Evolutionary conservation across 352 stramenopile species (phyloP).

Genomic region (Phytophthora sp.): DNA sequence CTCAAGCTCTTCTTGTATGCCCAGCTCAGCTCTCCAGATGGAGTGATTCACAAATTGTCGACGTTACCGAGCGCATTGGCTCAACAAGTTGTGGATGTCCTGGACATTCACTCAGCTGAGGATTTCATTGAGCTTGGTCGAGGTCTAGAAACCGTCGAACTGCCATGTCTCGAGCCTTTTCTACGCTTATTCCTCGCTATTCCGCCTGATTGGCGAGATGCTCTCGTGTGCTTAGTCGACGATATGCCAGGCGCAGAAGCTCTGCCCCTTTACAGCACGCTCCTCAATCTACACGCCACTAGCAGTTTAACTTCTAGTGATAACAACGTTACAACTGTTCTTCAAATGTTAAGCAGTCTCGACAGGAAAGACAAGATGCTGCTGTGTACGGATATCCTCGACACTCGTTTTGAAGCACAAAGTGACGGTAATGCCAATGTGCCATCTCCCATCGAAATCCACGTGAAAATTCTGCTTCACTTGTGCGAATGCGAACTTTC

Average conservation of each 20-base stretch:
- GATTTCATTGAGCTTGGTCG: constrained; percentile 49
- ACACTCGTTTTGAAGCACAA: constrained; percentile 6
- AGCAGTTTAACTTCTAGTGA: not conserved
- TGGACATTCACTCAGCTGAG: constrained; percentile 35
- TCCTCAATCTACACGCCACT: constrained; percentile 35
- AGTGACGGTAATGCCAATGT: not conserved
- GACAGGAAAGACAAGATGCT: constrained; percentile 46
- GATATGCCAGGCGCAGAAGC: constrained; percentile 49
- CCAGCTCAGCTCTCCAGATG: constrained; percentile 41
- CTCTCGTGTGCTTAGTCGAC: constrained; percentile 50
- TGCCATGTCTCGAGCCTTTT: constrained; percentile 38
- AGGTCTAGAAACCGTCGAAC: constrained; percentile 44
- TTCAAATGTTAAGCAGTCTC: constrained; percentile 50
- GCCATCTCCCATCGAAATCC: constrained; percentile 10
- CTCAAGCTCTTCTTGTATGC: constrained; percentile 60
- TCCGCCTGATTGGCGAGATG: constrained; percentile 26
- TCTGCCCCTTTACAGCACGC: constrained; percentile 46
- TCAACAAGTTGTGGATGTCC: constrained; percentile 32
- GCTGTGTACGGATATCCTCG: constrained; percentile 45
- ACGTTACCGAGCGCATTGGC: constrained; percentile 32
- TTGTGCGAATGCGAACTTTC: constrained; percentile 48
- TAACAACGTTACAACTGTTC: constrained; percentile 32
- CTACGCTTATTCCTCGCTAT: constrained; percentile 47
- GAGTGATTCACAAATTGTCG: constrained; percentile 56
- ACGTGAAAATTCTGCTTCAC: constrained; percentile 50